A percentile compares a stretch with the other conserved stretches of the same genome.
These are phyloP conservation scores for Flaveria linearis DNA, from an alignment of 129 eudicot species.

Conservation along the genomic window DNA sequence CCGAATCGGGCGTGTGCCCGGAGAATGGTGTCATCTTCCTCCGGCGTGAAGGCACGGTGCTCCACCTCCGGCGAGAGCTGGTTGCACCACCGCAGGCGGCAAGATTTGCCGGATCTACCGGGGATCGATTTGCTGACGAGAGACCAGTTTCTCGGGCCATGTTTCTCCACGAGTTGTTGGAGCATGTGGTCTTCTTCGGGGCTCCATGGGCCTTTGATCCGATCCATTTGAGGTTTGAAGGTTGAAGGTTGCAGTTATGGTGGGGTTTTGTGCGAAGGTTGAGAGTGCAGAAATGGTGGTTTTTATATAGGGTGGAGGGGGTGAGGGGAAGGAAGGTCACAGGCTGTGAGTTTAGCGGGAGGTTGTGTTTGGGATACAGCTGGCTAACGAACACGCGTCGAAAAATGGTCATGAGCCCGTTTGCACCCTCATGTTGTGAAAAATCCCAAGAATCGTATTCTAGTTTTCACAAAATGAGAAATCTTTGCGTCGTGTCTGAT, in stretches of 20 bases:
- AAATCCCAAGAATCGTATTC: neutral
- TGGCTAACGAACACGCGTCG: slow-evolving; percentile 77
- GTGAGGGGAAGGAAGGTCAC: slow-evolving; percentile 26
- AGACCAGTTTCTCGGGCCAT: slow-evolving; percentile 90
- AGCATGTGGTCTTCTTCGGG: slow-evolving; percentile 81
- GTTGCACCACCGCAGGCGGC: slow-evolving; percentile 95
- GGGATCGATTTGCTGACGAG: slow-evolving; percentile 73
- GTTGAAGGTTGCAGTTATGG: slow-evolving; percentile 15
- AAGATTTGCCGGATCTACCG: slow-evolving; percentile 84
- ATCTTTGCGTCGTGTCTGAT: neutral
- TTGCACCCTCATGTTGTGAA: slow-evolving; percentile 10
- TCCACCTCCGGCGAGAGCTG: slow-evolving; percentile 92
- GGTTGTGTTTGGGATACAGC: slow-evolving; percentile 77
- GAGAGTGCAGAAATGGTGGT: slow-evolving; percentile 10
- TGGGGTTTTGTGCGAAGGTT: slow-evolving; percentile 20
- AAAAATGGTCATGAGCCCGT: slow-evolving; percentile 39
- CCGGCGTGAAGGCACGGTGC: slow-evolving; percentile 80
- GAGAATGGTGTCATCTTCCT: slow-evolving; percentile 81
- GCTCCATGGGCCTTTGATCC: slow-evolving; percentile 97
- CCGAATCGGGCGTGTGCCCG: slow-evolving; percentile 82
- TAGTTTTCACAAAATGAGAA: neutral
- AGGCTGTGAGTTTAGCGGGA: slow-evolving; percentile 35
- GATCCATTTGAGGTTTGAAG: slow-evolving; percentile 50
- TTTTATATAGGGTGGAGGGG: slow-evolving; percentile 33
- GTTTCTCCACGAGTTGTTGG: slow-evolving; percentile 61